Conservation (phyloP, 306 rosid genomes). For the Vigna mungo region DNA sequence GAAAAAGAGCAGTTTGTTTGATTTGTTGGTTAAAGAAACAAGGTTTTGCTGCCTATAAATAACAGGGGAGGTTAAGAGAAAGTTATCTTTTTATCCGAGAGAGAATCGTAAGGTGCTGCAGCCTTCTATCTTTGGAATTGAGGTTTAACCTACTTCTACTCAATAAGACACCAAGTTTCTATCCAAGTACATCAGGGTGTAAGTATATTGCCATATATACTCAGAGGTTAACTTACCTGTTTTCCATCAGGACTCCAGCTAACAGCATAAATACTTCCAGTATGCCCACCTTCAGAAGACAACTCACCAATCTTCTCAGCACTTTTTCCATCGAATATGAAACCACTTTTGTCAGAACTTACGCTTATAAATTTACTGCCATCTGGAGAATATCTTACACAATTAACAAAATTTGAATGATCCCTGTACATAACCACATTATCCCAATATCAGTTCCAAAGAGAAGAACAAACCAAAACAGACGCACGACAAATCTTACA, state of each 20-base stretch:
- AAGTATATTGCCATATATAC: not conserved
- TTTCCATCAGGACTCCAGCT: constrained; percentile 99
- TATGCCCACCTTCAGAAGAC: constrained; percentile 86
- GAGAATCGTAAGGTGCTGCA: not conserved
- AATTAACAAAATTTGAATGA: constrained; percentile 96
- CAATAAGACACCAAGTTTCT: not conserved
- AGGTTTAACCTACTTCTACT: not conserved
- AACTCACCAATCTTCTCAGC: constrained; percentile 91
- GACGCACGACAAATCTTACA: constrained; percentile 26
- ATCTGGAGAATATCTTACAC: constrained; percentile 91
- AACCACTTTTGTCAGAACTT: constrained; percentile 92
- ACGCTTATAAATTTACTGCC: constrained; percentile 85
- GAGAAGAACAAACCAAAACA: constrained; percentile 28
- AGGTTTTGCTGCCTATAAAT: not conserved
- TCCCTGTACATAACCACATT: constrained; percentile 65
- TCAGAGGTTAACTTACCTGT: constrained; percentile 56
- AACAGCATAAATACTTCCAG: constrained; percentile 93
- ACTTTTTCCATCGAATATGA: constrained; percentile 81
- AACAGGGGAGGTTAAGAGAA: not conserved
- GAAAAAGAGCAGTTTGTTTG: not conserved
- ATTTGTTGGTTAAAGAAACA: constrained; percentile 7
- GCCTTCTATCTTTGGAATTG: not conserved
- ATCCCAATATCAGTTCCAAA: constrained; percentile 27
- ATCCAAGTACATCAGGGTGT: not conserved
- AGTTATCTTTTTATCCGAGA: not conserved